phyloP scores from a whole-genome alignment of 225 moss, liverwort and hornwort genomes.

The Rhytidiadelphus loreus region DNA sequence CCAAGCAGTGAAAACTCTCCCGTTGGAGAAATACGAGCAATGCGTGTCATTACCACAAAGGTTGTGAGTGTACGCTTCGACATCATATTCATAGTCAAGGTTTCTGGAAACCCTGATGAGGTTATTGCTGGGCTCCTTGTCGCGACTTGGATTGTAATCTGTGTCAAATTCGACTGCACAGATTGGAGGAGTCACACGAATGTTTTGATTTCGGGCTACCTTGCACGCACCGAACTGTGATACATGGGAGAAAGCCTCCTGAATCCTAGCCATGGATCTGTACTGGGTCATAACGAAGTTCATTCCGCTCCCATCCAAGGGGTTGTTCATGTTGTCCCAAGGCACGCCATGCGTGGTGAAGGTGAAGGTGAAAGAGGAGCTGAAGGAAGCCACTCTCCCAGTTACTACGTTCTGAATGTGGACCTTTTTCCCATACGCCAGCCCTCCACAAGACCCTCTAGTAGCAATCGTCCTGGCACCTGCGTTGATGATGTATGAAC shows the following conservation, averaged over 20 bases:
- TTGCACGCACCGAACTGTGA: not conserved
- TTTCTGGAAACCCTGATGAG: not conserved
- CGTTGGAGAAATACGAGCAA: not conserved
- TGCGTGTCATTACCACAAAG: not conserved
- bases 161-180: not conserved
- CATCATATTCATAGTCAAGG: not conserved
- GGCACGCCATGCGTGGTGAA: not conserved
- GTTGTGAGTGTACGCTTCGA: not conserved
- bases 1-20: not conserved
- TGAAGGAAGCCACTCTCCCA: too few species aligned
- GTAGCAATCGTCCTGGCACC: not conserved
- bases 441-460: too few species aligned
- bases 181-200: not conserved
- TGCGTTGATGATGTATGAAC: not conserved
- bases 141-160: not conserved
- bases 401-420: too few species aligned
- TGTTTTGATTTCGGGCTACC: fast-evolving
- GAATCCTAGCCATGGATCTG: not conserved
- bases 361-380: too few species aligned
- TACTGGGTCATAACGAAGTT: fast-evolving
- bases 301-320: not conserved
- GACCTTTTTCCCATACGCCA: too few species aligned
- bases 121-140: not conserved
- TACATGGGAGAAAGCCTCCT: fast-evolving
- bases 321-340: not conserved